These are phyloP conservation scores for Excoecaria agallocha DNA, from an alignment of 345 rosid species.

Conservation along the genomic window DNA sequence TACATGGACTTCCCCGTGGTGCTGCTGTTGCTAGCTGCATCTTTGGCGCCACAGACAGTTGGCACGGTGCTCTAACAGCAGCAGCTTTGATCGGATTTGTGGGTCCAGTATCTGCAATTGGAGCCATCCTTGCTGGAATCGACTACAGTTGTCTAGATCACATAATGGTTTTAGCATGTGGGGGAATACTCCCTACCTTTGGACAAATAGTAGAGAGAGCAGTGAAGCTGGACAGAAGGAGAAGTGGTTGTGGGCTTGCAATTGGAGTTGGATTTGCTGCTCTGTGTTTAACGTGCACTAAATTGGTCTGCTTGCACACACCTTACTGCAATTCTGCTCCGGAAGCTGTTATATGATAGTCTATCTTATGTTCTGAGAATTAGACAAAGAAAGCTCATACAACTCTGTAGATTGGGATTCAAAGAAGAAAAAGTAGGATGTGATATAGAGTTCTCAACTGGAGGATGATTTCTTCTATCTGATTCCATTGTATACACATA, in stretches of 20 bases:
- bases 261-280: constrained; percentile 68
- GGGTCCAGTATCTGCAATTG: constrained; percentile 88
- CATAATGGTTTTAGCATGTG: constrained; percentile 88
- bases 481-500: background rate
- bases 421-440: background rate
- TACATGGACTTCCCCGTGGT: constrained; percentile 95
- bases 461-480: constrained; percentile 7
- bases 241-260: constrained; percentile 58
- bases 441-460: background rate
- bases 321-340: constrained; percentile 98
- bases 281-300: constrained; percentile 78
- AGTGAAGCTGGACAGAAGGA: constrained; percentile 50
- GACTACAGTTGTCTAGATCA: constrained; percentile 96
- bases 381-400: background rate
- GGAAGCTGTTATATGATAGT: constrained; percentile 74
- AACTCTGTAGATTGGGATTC: background rate
- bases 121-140: constrained; percentile 83
- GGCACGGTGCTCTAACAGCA: constrained; percentile 85
- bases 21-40: constrained; percentile 98
- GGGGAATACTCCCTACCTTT: constrained; percentile 78
- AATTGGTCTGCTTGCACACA: constrained; percentile 90
- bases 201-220: constrained; percentile 59
- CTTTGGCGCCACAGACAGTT: constrained; percentile 84
- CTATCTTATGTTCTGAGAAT: background rate
- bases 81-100: constrained; percentile 88